These are phyloP conservation scores for Torulaspora gathmanii DNA, from an alignment of 805 yeast genomes.

Conservation along the genomic window DNA sequence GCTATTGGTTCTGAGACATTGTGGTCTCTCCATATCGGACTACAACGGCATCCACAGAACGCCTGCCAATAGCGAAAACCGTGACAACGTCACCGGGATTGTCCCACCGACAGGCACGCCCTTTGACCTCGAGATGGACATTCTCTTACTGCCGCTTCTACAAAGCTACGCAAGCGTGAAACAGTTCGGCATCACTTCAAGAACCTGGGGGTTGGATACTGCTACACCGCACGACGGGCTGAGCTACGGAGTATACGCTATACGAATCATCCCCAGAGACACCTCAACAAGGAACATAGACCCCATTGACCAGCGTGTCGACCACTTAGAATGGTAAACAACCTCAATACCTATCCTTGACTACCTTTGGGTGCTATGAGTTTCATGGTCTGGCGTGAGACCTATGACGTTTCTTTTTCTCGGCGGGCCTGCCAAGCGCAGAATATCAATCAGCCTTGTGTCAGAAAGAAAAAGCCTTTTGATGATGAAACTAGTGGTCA, in stretches of 20 bases:
- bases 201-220: conserved; percentile 55
- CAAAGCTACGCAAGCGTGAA: conserved; percentile 58
- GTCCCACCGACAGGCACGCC: conserved; percentile 19
- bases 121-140: conserved; percentile 35
- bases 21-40: conserved; percentile 53
- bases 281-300: conserved; percentile 20
- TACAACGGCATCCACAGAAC: conserved; percentile 32
- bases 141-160: conserved; percentile 62
- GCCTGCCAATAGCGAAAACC: conserved; percentile 40
- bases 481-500: not conserved
- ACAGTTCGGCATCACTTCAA: conserved; percentile 65
- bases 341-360: not conserved
- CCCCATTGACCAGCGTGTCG: conserved; percentile 5
- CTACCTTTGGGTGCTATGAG: not conserved
- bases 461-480: not conserved
- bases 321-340: conserved; percentile 3
- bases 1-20: conserved; percentile 66
- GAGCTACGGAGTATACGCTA: conserved; percentile 55
- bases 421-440: not conserved
- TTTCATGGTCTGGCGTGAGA: not conserved
- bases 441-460: conserved; percentile 3
- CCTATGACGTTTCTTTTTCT: conserved; percentile 5
- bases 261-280: conserved; percentile 31
- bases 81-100: conserved; percentile 30
- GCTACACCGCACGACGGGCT: conserved; percentile 66